phyloP scores from a whole-genome alignment of 345 rosid genomes.

The Stellera chamaejasme region DNA sequence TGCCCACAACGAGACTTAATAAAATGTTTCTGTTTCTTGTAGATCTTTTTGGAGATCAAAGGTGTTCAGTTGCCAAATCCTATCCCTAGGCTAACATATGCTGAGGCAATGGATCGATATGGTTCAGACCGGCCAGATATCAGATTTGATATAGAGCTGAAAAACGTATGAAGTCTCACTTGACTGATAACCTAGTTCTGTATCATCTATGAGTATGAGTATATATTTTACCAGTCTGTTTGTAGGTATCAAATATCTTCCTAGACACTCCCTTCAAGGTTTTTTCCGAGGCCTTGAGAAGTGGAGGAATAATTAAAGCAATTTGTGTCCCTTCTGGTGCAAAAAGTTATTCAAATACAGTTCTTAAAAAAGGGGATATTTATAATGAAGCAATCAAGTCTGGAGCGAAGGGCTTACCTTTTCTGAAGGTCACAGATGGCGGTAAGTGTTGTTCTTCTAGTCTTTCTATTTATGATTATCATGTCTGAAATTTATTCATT shows the following conservation, averaged over 20 bases:
- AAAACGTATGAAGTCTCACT: constrained; percentile 55
- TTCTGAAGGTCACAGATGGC: constrained; percentile 79
- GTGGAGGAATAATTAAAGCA: constrained; percentile 69
- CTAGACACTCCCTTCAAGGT: constrained; percentile 65
- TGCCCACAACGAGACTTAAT: too few relatives aligned
- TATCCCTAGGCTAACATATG: constrained; percentile 84
- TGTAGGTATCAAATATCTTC: constrained; percentile 74
- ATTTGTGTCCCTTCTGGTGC: constrained; percentile 77
- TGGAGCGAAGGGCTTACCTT: constrained; percentile 95
- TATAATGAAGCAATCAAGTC: constrained; percentile 80
- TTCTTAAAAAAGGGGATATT: constrained; percentile 91
- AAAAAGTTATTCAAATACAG: constrained; percentile 66
- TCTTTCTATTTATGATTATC: constrained; percentile 4
- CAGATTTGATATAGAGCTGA: constrained; percentile 87
- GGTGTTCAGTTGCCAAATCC: constrained; percentile 74
- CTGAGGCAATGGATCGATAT: constrained; percentile 78
- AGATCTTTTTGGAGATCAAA: constrained; percentile 83
- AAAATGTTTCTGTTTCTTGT: constrained; percentile 17
- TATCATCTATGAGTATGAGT: constrained; percentile 1
- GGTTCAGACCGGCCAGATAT: constrained; percentile 96
- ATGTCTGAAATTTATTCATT: not conserved
- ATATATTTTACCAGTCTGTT: not conserved
- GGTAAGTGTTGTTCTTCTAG: constrained; percentile 34
- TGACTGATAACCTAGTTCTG: not conserved
- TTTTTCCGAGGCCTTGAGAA: constrained; percentile 58